A percentile compares a stretch with the other conserved stretches of the same genome.
These are phyloP conservation scores for Gnomoniopsis smithogilvyi DNA, from an alignment of 2,329 filamentous ascomycete species.

Conservation along the genomic window DNA sequence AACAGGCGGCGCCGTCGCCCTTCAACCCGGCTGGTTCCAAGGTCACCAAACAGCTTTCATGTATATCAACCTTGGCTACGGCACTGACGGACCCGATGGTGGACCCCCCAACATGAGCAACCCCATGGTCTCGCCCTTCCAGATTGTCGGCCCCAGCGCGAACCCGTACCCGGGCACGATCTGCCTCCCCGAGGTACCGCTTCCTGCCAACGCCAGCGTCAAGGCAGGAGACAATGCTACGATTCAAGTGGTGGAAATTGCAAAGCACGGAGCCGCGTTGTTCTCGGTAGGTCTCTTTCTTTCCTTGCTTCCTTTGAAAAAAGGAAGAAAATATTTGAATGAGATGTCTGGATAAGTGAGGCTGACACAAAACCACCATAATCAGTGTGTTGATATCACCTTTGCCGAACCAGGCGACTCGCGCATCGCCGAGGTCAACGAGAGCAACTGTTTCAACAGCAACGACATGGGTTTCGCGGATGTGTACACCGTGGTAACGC, in stretches of 20 bases:
- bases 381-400: conserved; percentile 88
- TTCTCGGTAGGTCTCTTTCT: conserved; percentile 62
- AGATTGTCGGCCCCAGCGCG: conserved; percentile 78
- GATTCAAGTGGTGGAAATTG: conserved; percentile 82
- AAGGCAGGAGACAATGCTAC: conserved; percentile 85
- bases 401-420: conserved; percentile 75
- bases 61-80: conserved; percentile 89
- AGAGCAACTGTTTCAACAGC: conserved; percentile 86
- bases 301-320: neutral
- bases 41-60: conserved; percentile 80
- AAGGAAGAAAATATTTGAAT: too few relatives aligned
- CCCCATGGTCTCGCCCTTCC: conserved; percentile 75
- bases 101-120: conserved; percentile 85
- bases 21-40: conserved; percentile 95
- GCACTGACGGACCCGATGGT: conserved; percentile 58
- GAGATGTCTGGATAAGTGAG: too few relatives aligned
- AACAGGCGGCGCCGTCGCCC: conserved; percentile 77
- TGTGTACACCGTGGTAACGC: conserved; percentile 66
- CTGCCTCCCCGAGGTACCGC: conserved; percentile 83
- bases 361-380: too few relatives aligned
- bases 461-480: conserved; percentile 72
- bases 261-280: conserved; percentile 77
- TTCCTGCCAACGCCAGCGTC: conserved; percentile 69
- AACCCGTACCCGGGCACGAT: conserved; percentile 83
- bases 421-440: conserved; percentile 67